phyloP scores from a whole-genome alignment of 1,139 yeast species.

The Saccharomyces hybrid region DNA sequence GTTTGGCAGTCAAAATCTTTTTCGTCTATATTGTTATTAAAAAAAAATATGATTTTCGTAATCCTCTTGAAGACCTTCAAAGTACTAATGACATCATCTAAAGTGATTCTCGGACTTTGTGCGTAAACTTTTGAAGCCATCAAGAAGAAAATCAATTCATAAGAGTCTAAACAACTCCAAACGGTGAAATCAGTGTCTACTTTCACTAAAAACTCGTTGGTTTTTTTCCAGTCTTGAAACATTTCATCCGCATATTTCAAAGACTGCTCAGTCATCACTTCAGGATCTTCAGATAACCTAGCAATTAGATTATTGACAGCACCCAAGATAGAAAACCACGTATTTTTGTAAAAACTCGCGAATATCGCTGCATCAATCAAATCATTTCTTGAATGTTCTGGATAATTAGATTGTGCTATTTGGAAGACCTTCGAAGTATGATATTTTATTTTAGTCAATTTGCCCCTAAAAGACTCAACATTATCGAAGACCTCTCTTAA shows the following conservation, averaged over 20 bases:
- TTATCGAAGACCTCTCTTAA: constrained; percentile 15
- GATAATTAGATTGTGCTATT: neutral
- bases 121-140: neutral
- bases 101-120: neutral
- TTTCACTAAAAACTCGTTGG: neutral
- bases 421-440: neutral
- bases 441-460: neutral
- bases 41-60: constrained; percentile 2
- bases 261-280: constrained; percentile 11
- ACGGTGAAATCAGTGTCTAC: neutral
- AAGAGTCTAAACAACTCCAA: neutral
- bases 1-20: constrained; percentile 12
- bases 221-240: constrained; percentile 8
- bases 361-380: neutral
- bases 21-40: constrained; percentile 7
- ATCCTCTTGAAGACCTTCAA: neutral
- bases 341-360: neutral
- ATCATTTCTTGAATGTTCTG: neutral
- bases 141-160: neutral
- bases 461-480: neutral
- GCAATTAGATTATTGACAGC: constrained; percentile 16
- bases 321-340: neutral
- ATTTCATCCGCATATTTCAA: constrained; percentile 12
- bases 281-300: constrained; percentile 14
- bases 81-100: neutral